Conservation (phyloP, 129 eudicot species). For the Dittrichia graveolens region DNA sequence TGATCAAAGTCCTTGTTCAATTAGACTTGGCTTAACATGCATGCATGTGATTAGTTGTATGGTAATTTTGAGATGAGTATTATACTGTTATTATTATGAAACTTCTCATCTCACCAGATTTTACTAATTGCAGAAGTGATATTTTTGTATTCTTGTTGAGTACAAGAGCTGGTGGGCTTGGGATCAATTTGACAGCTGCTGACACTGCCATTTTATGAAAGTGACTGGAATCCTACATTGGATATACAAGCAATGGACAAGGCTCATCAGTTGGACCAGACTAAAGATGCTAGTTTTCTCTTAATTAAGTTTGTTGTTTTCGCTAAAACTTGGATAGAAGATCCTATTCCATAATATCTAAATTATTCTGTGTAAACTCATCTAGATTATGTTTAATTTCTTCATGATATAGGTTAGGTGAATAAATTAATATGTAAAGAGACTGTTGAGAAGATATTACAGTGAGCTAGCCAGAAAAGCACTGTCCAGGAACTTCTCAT, state of each 20-base stretch:
- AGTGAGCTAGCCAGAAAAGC: slow-evolving; percentile 88
- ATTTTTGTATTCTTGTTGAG: slow-evolving; percentile 84
- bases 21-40: too few relatives aligned
- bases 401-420: slow-evolving; percentile 59
- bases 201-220: slow-evolving; percentile 94
- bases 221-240: slow-evolving; percentile 97
- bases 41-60: too few relatives aligned
- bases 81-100: too few relatives aligned
- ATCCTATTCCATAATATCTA: slow-evolving; percentile 8
- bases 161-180: slow-evolving; percentile 96
- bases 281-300: slow-evolving; percentile 73
- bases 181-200: slow-evolving; percentile 92
- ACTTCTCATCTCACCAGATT: neutral
- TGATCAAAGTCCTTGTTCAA: too few relatives aligned
- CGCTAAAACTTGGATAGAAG: neutral
- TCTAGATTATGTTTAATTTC: neutral
- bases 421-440: slow-evolving; percentile 86
- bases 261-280: slow-evolving; percentile 96
- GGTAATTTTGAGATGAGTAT: too few relatives aligned
- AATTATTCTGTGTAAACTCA: neutral
- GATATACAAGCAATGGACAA: slow-evolving; percentile 99
- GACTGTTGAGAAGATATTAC: slow-evolving; percentile 90
- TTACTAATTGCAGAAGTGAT: slow-evolving; percentile 53
- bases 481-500: slow-evolving; percentile 94
- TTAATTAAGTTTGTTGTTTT: too few relatives aligned